Conservation (phyloP, 2,329 filamentous ascomycete genomes). For the Bipolaris gigantea region DNA sequence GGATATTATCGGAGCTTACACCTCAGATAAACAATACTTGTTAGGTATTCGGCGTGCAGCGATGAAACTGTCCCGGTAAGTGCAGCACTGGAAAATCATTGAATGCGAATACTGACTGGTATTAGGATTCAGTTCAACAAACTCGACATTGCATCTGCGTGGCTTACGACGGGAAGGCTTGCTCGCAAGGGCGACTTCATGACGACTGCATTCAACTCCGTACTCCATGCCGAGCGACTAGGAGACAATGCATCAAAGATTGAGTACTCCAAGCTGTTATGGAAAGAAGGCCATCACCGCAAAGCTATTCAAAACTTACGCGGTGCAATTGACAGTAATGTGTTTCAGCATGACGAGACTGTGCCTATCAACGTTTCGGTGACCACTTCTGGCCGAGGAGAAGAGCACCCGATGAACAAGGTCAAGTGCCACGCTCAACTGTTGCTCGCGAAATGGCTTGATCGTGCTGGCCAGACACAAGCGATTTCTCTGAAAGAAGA, state of each 20-base stretch:
- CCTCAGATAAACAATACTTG: constrained; percentile 91
- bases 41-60: constrained; percentile 82
- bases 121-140: constrained; percentile 62
- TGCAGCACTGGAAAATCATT: background rate
- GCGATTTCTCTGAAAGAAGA: constrained; percentile 69
- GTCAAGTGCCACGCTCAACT: constrained; percentile 79
- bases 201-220: constrained; percentile 89
- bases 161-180: constrained; percentile 82
- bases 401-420: constrained; percentile 54
- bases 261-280: constrained; percentile 89
- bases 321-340: constrained; percentile 78
- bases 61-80: constrained; percentile 76
- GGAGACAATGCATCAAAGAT: constrained; percentile 87
- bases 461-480: constrained; percentile 90
- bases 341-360: constrained; percentile 61
- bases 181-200: constrained; percentile 83
- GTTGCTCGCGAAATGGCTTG: constrained; percentile 93
- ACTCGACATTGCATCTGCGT: constrained; percentile 77
- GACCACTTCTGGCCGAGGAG: constrained; percentile 44
- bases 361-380: constrained; percentile 41
- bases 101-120: constrained; percentile 12
- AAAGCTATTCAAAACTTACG: constrained; percentile 93
- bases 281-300: constrained; percentile 89
- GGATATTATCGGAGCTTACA: constrained; percentile 85
- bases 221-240: constrained; percentile 82